A percentile compares a stretch with the other conserved stretches of the same genome.
phyloP scores from a whole-genome alignment of 345 rosid species.

The Reutealis trisperma region DNA sequence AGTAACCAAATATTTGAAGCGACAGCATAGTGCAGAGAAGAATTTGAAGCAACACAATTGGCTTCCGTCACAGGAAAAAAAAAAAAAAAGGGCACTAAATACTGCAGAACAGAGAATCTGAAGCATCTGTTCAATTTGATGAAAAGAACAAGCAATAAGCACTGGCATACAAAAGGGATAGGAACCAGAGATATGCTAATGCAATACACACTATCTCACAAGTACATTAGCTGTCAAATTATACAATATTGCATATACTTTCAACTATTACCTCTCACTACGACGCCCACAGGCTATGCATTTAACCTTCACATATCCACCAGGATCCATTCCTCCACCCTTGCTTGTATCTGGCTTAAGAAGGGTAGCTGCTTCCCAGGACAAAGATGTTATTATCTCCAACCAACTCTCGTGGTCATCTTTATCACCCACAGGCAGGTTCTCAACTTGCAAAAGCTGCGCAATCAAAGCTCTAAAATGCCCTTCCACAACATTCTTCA shows the following conservation, averaged over 20 bases:
- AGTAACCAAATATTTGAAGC: constrained; percentile 1
- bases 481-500: constrained; percentile 86
- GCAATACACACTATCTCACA: neutral
- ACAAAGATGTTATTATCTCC: constrained; percentile 82
- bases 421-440: constrained; percentile 59
- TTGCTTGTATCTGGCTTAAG: constrained; percentile 88
- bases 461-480: constrained; percentile 92
- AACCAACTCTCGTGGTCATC: constrained; percentile 71
- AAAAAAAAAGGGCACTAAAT: too few species aligned
- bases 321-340: constrained; percentile 98
- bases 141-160: neutral
- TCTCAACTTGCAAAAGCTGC: constrained; percentile 87
- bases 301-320: constrained; percentile 94
- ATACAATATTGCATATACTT: neutral
- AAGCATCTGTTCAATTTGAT: neutral
- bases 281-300: constrained; percentile 82
- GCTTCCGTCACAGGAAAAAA: neutral
- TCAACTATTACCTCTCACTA: constrained; percentile 65
- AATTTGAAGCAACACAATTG: neutral
- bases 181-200: neutral
- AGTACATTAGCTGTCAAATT: neutral
- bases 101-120: neutral
- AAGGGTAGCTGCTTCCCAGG: constrained; percentile 93
- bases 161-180: neutral
- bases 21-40: neutral